phyloP scores from a whole-genome alignment of 345 rosid species.

The Arabis alpina region DNA sequence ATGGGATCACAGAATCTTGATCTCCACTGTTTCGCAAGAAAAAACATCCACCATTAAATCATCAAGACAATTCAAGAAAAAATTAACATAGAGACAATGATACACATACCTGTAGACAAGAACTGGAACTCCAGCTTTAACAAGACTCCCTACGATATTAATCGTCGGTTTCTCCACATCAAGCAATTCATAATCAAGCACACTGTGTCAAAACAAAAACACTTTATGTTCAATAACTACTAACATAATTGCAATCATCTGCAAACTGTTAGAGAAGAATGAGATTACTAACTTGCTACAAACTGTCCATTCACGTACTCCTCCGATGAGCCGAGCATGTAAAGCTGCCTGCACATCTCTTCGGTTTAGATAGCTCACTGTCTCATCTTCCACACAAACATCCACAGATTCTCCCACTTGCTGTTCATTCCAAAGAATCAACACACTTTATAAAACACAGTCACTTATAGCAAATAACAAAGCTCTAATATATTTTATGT shows the following conservation, averaged over 20 bases:
- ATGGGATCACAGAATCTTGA: constrained; percentile 95
- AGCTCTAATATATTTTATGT: neutral
- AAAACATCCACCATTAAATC: constrained; percentile 5
- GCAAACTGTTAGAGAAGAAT: neutral
- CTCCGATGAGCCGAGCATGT: constrained; percentile 88
- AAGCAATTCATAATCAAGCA: constrained; percentile 79
- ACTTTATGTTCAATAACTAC: neutral
- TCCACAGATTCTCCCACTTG: constrained; percentile 78
- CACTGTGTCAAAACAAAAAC: constrained; percentile 44
- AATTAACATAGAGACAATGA: constrained; percentile 6
- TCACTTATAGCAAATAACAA: neutral
- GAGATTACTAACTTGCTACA: constrained; percentile 82
- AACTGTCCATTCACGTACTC: constrained; percentile 71
- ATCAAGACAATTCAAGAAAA: neutral
- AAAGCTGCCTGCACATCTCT: constrained; percentile 89
- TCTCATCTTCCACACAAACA: constrained; percentile 96
- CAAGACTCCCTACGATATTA: constrained; percentile 58
- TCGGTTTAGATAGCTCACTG: constrained; percentile 84
- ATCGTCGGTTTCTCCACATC: constrained; percentile 86
- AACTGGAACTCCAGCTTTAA: constrained; percentile 78
- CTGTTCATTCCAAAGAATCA: constrained; percentile 45
- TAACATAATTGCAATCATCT: constrained; percentile 4
- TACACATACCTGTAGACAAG: constrained; percentile 79
- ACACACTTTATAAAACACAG: constrained; percentile 13
- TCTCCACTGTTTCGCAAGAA: constrained; percentile 67